Percentiles rank a stretch among this genome's conserved stretches.
Evolutionary conservation across 352 stramenopile genomes (phyloP).

Genomic region (Globisporangium abappressorium): DNA sequence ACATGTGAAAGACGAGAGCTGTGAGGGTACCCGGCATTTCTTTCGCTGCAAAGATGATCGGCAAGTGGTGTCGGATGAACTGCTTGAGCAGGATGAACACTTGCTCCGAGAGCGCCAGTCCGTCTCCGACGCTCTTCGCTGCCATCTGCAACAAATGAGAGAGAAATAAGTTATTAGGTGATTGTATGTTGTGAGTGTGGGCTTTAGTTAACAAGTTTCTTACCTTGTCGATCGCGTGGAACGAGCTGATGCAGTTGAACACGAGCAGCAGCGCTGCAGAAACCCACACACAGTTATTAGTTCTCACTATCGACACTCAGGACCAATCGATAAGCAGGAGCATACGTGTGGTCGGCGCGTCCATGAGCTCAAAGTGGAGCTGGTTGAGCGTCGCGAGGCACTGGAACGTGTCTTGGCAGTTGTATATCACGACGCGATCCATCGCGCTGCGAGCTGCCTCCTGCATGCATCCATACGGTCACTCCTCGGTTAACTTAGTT

Average conservation of each 20-base stretch:
- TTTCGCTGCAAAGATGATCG: constrained; percentile 64
- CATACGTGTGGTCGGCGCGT: constrained; percentile 44
- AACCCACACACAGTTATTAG: background rate
- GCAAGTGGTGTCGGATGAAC: constrained; percentile 65
- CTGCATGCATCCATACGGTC: background rate
- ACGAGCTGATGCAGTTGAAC: constrained; percentile 63
- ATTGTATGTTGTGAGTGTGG: background rate
- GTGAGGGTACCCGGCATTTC: constrained; percentile 26
- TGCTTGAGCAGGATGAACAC: constrained; percentile 66
- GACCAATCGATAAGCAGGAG: background rate
- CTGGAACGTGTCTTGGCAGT: constrained; percentile 67
- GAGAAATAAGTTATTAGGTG: background rate
- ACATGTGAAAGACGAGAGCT: background rate
- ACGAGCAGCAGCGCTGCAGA: constrained; percentile 48
- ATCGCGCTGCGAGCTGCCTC: constrained; percentile 21
- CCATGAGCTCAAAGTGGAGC: constrained; percentile 59
- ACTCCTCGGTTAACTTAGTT: background rate
- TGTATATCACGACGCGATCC: constrained; percentile 36
- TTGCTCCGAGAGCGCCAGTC: constrained; percentile 55
- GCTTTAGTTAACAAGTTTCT: background rate
- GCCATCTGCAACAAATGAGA: constrained; percentile 35
- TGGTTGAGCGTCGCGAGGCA: constrained; percentile 74
- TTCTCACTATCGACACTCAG: background rate
- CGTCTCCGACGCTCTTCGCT: constrained; percentile 46
- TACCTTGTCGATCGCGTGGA: constrained; percentile 69